phyloP scores from a whole-genome alignment of 192 early-diverging fungal species.

The Dispira simplex region DNA sequence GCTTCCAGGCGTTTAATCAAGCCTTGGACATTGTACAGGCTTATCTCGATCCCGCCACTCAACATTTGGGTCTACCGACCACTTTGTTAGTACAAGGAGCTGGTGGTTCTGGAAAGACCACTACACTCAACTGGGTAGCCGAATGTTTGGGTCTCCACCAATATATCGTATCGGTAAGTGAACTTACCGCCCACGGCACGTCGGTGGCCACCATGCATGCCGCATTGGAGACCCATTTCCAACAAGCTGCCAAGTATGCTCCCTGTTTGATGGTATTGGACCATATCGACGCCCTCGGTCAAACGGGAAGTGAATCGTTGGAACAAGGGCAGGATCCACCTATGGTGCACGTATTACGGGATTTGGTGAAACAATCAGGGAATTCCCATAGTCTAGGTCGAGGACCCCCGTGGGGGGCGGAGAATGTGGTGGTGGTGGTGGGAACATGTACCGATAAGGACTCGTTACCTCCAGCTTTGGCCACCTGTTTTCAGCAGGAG shows the following conservation, averaged over 20 bases:
- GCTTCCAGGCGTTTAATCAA: conserved; percentile 20
- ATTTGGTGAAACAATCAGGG: not conserved
- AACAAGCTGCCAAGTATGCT: conserved; percentile 55
- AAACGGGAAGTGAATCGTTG: conserved; percentile 30
- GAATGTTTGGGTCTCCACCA: conserved; percentile 20
- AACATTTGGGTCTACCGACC: conserved; percentile 48
- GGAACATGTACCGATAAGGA: conserved; percentile 68
- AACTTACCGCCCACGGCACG: not conserved
- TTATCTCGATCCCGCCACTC: conserved; percentile 56
- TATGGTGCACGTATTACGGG: conserved; percentile 12
- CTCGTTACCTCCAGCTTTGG: conserved; percentile 57
- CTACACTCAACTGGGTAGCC: conserved; percentile 42
- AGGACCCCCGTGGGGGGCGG: conserved; percentile 23
- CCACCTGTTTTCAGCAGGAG: conserved; percentile 66
- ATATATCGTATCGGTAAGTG: not conserved
- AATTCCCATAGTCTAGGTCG: too few species aligned
- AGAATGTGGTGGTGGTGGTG: conserved; percentile 57
- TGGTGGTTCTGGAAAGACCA: conserved; percentile 70
- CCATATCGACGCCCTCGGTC: conserved; percentile 60
- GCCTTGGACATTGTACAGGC: conserved; percentile 46
- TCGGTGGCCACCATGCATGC: conserved; percentile 13
- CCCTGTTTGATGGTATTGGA: conserved; percentile 77
- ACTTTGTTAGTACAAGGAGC: conserved; percentile 64
- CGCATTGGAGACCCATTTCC: conserved; percentile 53
- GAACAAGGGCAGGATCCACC: conserved; percentile 35